A percentile compares a stretch with the other conserved stretches of the same genome.
These are phyloP conservation scores for Tetrapisispora arboricola DNA, from an alignment of 805 yeast genomes.

Conservation along the genomic window DNA sequence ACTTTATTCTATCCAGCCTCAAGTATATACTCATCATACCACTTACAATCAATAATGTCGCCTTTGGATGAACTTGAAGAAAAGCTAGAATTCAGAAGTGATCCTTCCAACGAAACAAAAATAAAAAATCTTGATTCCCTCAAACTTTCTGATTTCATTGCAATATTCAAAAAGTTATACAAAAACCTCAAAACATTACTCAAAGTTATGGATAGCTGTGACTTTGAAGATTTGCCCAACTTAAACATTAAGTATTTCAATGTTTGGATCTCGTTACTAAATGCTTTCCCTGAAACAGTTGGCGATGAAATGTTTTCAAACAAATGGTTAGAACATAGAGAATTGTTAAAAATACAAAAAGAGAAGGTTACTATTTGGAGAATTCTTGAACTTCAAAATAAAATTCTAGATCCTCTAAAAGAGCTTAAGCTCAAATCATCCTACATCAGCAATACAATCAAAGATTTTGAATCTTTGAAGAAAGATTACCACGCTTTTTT, in stretches of 20 bases:
- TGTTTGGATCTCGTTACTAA: constrained; percentile 25
- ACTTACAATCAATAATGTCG: neutral
- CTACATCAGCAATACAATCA: constrained; percentile 17
- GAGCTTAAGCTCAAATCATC: constrained; percentile 18
- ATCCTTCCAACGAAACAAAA: neutral
- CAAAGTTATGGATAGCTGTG: constrained; percentile 11
- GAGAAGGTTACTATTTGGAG: constrained; percentile 23
- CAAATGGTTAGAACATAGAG: constrained; percentile 17
- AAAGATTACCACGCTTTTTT: constrained; percentile 27
- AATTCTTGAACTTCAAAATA: constrained; percentile 18
- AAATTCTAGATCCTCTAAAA: constrained; percentile 24
- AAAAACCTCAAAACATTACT: constrained; percentile 14
- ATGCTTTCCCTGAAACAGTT: constrained; percentile 9
- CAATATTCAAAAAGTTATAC: constrained; percentile 15
- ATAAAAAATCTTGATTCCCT: neutral
- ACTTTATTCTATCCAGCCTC: neutral
- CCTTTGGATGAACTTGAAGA: neutral
- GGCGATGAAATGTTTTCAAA: constrained; percentile 13
- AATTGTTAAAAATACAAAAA: constrained; percentile 11
- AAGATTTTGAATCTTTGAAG: constrained; percentile 26
- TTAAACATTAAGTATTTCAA: constrained; percentile 12
- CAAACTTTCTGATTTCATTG: constrained; percentile 15
- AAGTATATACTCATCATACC: neutral
- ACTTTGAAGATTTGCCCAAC: constrained; percentile 15
- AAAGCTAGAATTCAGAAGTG: too few relatives aligned